Evolutionary conservation across 2,329 filamentous ascomycete species (phyloP).

Genomic region (Elsinoe perseae): DNA sequence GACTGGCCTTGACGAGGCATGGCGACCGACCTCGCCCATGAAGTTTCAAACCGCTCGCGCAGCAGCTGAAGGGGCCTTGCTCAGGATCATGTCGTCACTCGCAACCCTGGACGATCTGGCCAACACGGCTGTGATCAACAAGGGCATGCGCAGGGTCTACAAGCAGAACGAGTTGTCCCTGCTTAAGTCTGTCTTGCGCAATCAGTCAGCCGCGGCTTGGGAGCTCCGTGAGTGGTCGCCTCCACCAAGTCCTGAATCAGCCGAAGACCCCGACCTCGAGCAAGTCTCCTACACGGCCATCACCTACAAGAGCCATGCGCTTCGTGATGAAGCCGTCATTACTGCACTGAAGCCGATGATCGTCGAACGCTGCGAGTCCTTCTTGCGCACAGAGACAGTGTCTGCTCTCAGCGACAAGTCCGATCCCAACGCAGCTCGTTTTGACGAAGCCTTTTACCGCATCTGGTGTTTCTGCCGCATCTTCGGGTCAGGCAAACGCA

Average conservation of each 20-base stretch:
- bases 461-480: slow-evolving; percentile 60
- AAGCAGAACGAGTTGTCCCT: slow-evolving; percentile 49
- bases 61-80: slow-evolving; percentile 44
- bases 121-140: slow-evolving; percentile 46
- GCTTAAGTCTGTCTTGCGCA: slow-evolving; percentile 44
- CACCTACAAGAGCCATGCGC: slow-evolving; percentile 46
- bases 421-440: slow-evolving; percentile 38
- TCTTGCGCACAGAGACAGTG: slow-evolving; percentile 50
- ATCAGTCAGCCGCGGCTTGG: slow-evolving; percentile 52
- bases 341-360: slow-evolving; percentile 50
- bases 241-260: slow-evolving; percentile 28
- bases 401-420: slow-evolving; percentile 44
- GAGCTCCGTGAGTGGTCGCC: slow-evolving; percentile 53
- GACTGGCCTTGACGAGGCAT: slow-evolving; percentile 10
- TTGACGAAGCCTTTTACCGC: slow-evolving; percentile 57
- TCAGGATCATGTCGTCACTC: slow-evolving; percentile 45
- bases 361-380: slow-evolving; percentile 47
- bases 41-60: slow-evolving; percentile 18
- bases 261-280: slow-evolving; percentile 38
- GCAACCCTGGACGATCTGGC: slow-evolving; percentile 49
- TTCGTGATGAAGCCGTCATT: slow-evolving; percentile 47
- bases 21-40: slow-evolving; percentile 11
- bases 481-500: slow-evolving; percentile 51
- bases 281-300: slow-evolving; percentile 47
- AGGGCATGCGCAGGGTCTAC: slow-evolving; percentile 51